Evolutionary conservation across 1,284 basidiomycete genomes (phyloP), one percentile per base, ranked within the genome.

Genomic region (Hymenochaete sp.): DNA sequence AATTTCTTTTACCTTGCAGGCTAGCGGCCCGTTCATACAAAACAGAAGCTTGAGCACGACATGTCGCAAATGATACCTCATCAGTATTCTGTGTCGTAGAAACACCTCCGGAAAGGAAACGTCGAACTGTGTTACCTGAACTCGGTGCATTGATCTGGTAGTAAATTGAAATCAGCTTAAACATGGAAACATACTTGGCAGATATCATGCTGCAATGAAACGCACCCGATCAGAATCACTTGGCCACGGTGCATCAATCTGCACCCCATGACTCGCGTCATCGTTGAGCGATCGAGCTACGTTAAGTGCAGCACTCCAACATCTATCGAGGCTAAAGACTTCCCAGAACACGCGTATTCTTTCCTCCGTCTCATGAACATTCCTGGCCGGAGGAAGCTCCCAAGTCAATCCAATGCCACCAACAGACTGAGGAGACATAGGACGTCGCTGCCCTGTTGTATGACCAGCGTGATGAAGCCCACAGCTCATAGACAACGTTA

Each of bases 261-360:
- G 67, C 14, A 56, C 56, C 3, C 56, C 56, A n/a, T 55, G 50
- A 8, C 51, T 52, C 11, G 56, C 55, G 36, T 63, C 73, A 37
- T 75, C 66, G 13, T 64, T 62, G 3, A 67, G 53, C 3, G 56
- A 58, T 25, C 56, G 56, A 0, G 79, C 77, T 50, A 73, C 73
- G 28, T 73, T 73, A 3, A 82, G 65, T 8, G 73, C 68, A 3
- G 75, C 71, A 19, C 79, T 75, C 77, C 80, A 82, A 45, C 60
- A 64, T 25, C 74, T 70, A 57, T 85, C 82, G 49, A 83, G 59
- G 46, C 73, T 70, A 57, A 76, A 83, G 9, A 80, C 77, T 51
- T 77, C 73, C 82, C 82, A 85, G 52, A 85, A 85, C 1, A 78
- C 70, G 25, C 76, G 60, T 42, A 82, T 75, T 28, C 77, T 67